Base-by-base conservation (phyloP, 257 asterid species). In the Lavandula angustifolia region DNA sequence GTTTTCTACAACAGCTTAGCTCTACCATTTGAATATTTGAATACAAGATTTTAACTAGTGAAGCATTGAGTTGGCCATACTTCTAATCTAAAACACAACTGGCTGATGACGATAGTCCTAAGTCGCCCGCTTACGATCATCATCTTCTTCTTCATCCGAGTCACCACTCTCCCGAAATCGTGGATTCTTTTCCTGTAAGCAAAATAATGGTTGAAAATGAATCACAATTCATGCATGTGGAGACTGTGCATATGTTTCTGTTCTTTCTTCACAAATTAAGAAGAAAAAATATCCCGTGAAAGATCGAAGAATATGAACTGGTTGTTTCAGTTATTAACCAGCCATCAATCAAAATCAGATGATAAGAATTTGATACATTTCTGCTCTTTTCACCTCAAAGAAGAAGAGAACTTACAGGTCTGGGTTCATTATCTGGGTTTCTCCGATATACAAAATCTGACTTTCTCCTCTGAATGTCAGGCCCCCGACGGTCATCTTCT, bases 161-260 rank as follows among this genome's bases (percentile, higher is more conserved):
- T 89, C 94, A 29, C 96, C 97, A 54, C 96, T 85, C 72, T 92
- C 99, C 11, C 97, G 85, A 55, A 92, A 92, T 48, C 99, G 80
- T 14, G 99, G 97, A 72, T 89, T 89, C 73, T 89, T 92, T 80
- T 89, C 97, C 95, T 92, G 92, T 40, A 61, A 68, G 37, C 43
- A 52, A 17, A 58, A 22, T 22, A 22, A 22, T 22, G 27, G 27
- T 22, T 1, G 27, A 22, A 22, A 22, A 22, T 22, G 27, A 22
- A 22, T 22, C 27, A 1, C 27, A 22, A 22, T 22, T 22, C 27
- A 22, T 22, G 27, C 27, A 22, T n/a, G n/a, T n/a, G n/a, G n/a
- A n/a, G n/a, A n/a, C n/a, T n/a, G n/a, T n/a, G n/a, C 27, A 22
- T 22, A 1, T 0, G 27, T 22, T 22, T 22, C 27, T 22, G 1